Evolutionary conservation across 2,329 filamentous ascomycete genomes (phyloP).

Genomic region (Fusarium neocosmosporiellum): DNA sequence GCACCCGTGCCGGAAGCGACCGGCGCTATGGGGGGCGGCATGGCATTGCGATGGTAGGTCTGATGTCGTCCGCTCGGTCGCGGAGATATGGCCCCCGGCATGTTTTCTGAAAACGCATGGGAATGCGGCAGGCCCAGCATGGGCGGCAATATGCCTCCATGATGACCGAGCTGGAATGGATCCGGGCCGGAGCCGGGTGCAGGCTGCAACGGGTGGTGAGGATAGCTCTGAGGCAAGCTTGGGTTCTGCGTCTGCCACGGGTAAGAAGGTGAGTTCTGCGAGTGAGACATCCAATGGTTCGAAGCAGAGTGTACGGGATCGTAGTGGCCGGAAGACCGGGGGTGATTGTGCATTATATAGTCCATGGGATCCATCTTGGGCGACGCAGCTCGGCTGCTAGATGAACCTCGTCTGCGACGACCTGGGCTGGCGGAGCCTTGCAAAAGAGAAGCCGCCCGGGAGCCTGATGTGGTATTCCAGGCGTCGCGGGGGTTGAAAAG

Average conservation of each 20-base stretch:
- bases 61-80: conserved; percentile 24
- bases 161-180: conserved; percentile 31
- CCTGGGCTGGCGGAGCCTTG: background rate
- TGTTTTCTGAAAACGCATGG: conserved; percentile 19
- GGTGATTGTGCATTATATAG: conserved; percentile 37
- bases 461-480: conserved; percentile 6
- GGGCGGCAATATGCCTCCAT: conserved; percentile 39
- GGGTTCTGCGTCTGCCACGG: conserved; percentile 38
- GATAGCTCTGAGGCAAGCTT: conserved; percentile 33
- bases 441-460: background rate
- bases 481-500: conserved; percentile 6
- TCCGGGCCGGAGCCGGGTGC: conserved; percentile 30
- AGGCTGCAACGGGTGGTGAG: conserved; percentile 30
- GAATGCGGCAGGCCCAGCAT: conserved; percentile 32
- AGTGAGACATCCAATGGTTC: conserved; percentile 40
- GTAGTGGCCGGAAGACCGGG: conserved; percentile 38
- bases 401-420: background rate
- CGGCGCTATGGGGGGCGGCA: conserved; percentile 16
- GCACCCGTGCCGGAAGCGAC: conserved; percentile 5
- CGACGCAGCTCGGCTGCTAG: conserved; percentile 14
- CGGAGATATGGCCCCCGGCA: conserved; percentile 27
- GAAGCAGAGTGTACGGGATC: conserved; percentile 44
- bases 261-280: conserved; percentile 34
- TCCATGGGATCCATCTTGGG: conserved; percentile 45
- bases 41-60: conserved; percentile 23